Evolutionary conservation across 352 stramenopile species (phyloP).

Genomic region (Pythium periplocum): DNA sequence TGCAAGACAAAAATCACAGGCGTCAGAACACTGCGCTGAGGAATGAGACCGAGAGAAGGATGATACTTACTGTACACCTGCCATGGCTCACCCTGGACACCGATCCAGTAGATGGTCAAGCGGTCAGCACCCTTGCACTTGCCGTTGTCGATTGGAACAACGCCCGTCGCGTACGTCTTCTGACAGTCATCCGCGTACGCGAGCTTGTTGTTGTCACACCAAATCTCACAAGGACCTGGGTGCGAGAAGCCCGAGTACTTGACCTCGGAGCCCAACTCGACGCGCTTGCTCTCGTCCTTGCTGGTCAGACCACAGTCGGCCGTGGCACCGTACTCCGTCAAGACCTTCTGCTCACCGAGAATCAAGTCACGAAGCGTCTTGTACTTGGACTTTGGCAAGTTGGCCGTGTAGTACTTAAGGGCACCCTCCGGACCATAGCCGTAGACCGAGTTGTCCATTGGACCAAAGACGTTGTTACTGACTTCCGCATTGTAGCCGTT

Average conservation of each 20-base stretch:
- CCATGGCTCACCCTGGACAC: constrained; percentile 38
- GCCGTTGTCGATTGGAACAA: constrained; percentile 34
- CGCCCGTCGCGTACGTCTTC: constrained; percentile 23
- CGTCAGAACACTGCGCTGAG: too few species aligned
- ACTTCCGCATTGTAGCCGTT: constrained; percentile 35
- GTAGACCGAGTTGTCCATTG: constrained; percentile 26
- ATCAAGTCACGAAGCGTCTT: constrained; percentile 34
- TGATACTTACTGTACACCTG: constrained; percentile 53
- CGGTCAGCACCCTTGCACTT: constrained; percentile 36
- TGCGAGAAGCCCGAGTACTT: constrained; percentile 47
- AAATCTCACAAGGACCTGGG: constrained; percentile 50
- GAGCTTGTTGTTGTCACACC: constrained; percentile 48
- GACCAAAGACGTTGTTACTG: constrained; percentile 26
- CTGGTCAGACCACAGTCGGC: constrained; percentile 31
- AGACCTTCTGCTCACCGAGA: constrained; percentile 34
- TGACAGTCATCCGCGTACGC: constrained; percentile 42
- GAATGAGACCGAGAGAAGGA: too few species aligned
- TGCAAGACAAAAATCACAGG: too few species aligned
- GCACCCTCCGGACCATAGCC: constrained; percentile 32
- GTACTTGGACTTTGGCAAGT: constrained; percentile 26
- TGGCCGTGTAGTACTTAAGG: constrained; percentile 31
- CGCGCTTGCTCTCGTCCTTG: constrained; percentile 28
- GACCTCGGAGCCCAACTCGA: constrained; percentile 27
- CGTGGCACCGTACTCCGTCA: constrained; percentile 14
- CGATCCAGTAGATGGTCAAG: constrained; percentile 52